Conservation (phyloP, 495 filamentous ascomycete genomes). For the Hypoxylon subgilvum region DNA sequence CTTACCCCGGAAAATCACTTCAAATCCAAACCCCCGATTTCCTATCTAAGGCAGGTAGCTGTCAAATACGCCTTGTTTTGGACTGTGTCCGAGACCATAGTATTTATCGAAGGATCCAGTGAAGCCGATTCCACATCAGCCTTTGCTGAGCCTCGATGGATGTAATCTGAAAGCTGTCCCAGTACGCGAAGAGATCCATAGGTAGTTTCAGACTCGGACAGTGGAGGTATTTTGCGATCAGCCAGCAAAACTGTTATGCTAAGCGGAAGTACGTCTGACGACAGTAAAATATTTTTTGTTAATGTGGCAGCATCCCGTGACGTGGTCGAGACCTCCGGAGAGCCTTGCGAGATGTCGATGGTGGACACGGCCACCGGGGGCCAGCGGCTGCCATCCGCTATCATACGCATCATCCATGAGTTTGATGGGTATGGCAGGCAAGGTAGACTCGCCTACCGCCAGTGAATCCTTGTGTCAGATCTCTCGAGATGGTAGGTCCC, state of each 20-base stretch:
- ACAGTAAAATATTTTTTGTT: constrained; percentile 28
- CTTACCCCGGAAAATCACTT: constrained; percentile 5
- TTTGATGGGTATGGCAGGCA: constrained; percentile 6
- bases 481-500: constrained; percentile 37
- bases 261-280: constrained; percentile 30
- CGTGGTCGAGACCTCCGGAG: constrained; percentile 19
- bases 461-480: constrained; percentile 38
- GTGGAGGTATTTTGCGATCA: constrained; percentile 10
- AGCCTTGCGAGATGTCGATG: constrained; percentile 22
- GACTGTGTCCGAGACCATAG: constrained; percentile 5
- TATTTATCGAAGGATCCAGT: constrained; percentile 12
- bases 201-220: constrained; percentile 22
- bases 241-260: constrained; percentile 11
- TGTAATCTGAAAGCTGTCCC: constrained; percentile 1
- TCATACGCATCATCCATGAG: constrained; percentile 18
- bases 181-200: too few relatives aligned
- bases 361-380: constrained; percentile 20
- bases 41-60: too few relatives aligned
- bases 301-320: constrained; percentile 30
- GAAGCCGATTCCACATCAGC: constrained; percentile 7
- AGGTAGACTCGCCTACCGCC: constrained; percentile 15
- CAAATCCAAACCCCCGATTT: constrained; percentile 16
- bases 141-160: constrained; percentile 16
- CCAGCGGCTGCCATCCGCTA: constrained; percentile 25
- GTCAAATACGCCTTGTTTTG: constrained; percentile 17